Evolutionary conservation across 2,329 filamentous ascomycete species (phyloP).

Genomic region (Ceratocystis cubensis): DNA sequence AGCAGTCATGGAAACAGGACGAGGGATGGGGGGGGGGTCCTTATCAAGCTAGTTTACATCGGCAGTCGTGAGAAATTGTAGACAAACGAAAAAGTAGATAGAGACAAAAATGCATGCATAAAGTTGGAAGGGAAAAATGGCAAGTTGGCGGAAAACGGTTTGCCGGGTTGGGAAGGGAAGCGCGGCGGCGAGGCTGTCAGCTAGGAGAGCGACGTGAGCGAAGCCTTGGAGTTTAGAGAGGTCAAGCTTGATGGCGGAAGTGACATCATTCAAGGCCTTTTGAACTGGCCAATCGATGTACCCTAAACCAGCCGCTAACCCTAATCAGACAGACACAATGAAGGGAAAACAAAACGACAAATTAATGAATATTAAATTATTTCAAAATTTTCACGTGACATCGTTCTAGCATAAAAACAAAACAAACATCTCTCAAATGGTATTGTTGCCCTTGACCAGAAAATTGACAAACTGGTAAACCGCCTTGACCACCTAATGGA

Average conservation of each 20-base stretch:
- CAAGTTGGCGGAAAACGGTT: neutral
- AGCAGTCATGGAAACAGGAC: slow-evolving; percentile 41
- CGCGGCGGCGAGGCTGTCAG: slow-evolving; percentile 3
- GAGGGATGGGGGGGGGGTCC: slow-evolving; percentile 32
- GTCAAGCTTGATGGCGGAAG: neutral
- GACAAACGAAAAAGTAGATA: too few relatives aligned
- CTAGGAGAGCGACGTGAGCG: neutral
- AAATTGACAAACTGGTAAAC: too few relatives aligned
- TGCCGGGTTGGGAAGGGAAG: neutral
- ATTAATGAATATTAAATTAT: neutral
- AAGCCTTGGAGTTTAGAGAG: neutral
- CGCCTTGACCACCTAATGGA: slow-evolving; percentile 41
- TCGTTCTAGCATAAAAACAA: neutral
- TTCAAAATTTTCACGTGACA: neutral
- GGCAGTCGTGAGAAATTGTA: too few relatives aligned
- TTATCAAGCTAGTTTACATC: neutral
- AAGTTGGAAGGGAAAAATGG: too few relatives aligned
- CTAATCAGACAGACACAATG: neutral
- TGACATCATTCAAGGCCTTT: slow-evolving; percentile 14
- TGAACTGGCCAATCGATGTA: neutral
- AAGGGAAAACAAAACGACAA: neutral
- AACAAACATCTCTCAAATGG: too few relatives aligned
- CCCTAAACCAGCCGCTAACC: neutral
- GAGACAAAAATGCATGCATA: too few relatives aligned
- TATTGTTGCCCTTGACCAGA: too few relatives aligned